A percentile compares a stretch with the other conserved stretches of the same genome.
These are phyloP conservation scores for Orychophragmus violaceus DNA, from an alignment of 345 rosid species.

Conservation along the genomic window DNA sequence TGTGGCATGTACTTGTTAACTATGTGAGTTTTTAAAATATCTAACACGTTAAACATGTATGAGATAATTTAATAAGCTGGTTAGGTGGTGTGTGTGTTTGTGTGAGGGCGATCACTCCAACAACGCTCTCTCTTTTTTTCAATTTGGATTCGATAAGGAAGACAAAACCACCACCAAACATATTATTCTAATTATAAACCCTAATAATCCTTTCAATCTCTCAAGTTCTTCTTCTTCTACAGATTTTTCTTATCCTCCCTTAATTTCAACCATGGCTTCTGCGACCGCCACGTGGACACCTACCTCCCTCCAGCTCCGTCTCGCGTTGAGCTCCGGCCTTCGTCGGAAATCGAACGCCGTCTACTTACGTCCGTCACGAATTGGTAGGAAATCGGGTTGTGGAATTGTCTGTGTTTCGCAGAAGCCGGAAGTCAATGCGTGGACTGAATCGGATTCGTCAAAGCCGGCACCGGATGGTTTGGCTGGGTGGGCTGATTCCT, in stretches of 20 bases:
- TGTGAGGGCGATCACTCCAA: slow-evolving; percentile 19
- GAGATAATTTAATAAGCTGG: neutral
- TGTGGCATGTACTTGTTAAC: neutral
- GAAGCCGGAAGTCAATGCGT: slow-evolving; percentile 22
- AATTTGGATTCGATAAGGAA: neutral
- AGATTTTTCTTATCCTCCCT: slow-evolving; percentile 22
- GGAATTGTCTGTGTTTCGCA: slow-evolving; percentile 33
- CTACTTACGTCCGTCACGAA: slow-evolving; percentile 25
- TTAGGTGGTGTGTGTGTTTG: slow-evolving; percentile 12
- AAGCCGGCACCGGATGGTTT: slow-evolving; percentile 35
- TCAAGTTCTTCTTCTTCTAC: slow-evolving; percentile 1
- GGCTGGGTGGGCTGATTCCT: slow-evolving; percentile 68
- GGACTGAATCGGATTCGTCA: slow-evolving; percentile 35
- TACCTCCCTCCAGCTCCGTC: slow-evolving; percentile 79
- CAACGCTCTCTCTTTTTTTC: neutral
- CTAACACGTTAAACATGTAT: neutral
- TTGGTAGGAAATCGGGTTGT: slow-evolving; percentile 29
- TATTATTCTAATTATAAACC: neutral
- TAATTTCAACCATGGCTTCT: slow-evolving; percentile 38
- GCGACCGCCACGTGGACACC: slow-evolving; percentile 53
- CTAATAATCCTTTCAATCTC: neutral
- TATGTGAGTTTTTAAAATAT: neutral
- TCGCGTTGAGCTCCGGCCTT: slow-evolving; percentile 41
- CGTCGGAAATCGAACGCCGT: slow-evolving; percentile 22
- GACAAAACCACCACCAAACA: neutral